Base-by-base conservation (phyloP, 805 yeast species). In the Myxozyma udenii region DNA sequence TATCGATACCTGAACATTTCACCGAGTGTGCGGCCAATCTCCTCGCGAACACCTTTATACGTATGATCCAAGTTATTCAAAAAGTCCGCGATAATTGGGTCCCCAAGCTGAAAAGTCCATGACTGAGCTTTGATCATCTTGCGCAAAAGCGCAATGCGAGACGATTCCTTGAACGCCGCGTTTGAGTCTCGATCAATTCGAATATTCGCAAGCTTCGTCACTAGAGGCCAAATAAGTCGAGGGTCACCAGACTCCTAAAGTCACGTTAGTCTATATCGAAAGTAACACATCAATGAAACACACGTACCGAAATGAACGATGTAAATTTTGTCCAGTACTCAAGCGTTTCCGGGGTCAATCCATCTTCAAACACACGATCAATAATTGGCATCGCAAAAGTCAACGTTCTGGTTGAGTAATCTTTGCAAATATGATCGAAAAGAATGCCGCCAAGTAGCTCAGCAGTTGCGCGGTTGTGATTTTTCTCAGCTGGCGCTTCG, bases 241-340 rank as follows among this genome's bases (percentile, higher is more conserved):
- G 48, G 44, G 47, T 56, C 60, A 14, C 22, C 32, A 19, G 32
- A 44, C 75, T 58, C 65, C 87, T 95, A 41, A 11, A 36, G 3
- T 22, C 4, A 11, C 26, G 18, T 39, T 25, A 24, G 21, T 16
- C 11, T 28, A 12, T n/a, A 21, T 16, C n/a, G 4, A 7, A 21
- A 11, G 35, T 12, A 28, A 21, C 25, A 23, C 25, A 28, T 38
- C 6, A 14, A 19, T 14, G 3, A 23, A 41, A 40, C 18, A 32
- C n/a, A 67, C 75, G 30, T 51, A 51, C 50, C 22, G 35, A 81
- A 72, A 59, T 0, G 88, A 85, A 1, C 81, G 63, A 85, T 88
- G 84, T 73, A 44, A 87, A 78, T 0, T 87, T 77, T 32, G 75
- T 74, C 97, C 97, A 93, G 37, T 85, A 80, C 18, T 75, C 78